These are phyloP conservation scores for Fusarium domesticum DNA, from an alignment of 2,329 filamentous ascomycete genomes.

Conservation along the genomic window DNA sequence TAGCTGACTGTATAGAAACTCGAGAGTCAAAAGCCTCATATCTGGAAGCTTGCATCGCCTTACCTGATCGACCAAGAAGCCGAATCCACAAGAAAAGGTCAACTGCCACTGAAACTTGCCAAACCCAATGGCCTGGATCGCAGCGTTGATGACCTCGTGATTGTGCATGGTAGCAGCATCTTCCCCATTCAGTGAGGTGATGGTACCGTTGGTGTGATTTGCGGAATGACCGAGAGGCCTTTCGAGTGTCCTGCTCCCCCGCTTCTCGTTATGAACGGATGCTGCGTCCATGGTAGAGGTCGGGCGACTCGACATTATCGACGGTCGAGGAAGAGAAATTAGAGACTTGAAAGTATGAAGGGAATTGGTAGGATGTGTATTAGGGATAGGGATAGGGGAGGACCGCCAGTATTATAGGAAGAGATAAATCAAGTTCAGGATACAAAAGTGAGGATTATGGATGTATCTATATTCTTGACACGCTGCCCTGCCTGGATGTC, in stretches of 20 bases:
- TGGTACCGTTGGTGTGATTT: constrained; percentile 8
- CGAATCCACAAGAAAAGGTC: constrained; percentile 19
- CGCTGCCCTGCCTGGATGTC: no score
- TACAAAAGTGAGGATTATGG: no score
- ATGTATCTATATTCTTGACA: no score
- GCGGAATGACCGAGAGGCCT: constrained; percentile 1
- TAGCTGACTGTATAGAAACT: not conserved
- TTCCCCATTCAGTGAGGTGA: not conserved
- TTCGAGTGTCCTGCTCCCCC: not conserved
- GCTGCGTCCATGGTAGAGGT: not conserved
- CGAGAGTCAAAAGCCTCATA: not conserved
- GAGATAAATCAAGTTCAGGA: no score
- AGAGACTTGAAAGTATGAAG: not conserved
- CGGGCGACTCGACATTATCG: not conserved
- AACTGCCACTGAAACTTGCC: constrained; percentile 21
- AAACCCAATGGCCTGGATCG: constrained; percentile 19
- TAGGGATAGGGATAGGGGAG: no score
- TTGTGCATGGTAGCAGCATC: constrained; percentile 4
- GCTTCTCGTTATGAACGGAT: not conserved
- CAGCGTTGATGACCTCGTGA: constrained; percentile 9
- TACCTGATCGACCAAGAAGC: constrained; percentile 22
- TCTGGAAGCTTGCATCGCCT: not conserved
- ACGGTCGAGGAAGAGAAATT: not conserved
- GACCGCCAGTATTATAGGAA: no score
- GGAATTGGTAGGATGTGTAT: not conserved